Conservation (phyloP, 2,329 filamentous ascomycete genomes). For the Aspergillus oerlinghausenensis region DNA sequence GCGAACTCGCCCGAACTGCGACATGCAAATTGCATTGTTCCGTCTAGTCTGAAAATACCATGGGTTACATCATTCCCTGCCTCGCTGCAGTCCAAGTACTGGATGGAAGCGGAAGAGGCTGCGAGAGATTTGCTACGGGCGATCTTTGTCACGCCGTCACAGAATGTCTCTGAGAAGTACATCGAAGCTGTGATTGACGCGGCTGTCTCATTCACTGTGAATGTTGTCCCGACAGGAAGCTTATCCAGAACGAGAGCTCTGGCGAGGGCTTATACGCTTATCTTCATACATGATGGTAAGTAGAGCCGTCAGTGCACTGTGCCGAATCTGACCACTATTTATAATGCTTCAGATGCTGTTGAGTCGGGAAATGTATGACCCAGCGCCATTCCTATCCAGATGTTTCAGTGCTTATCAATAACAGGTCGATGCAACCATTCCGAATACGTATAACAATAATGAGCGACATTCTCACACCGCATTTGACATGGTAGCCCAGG, state of each 20-base stretch:
- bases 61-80: slow-evolving; percentile 10
- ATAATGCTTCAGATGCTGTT: slow-evolving; percentile 6
- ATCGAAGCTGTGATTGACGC: slow-evolving; percentile 4
- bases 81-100: slow-evolving; percentile 12
- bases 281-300: slow-evolving; percentile 14
- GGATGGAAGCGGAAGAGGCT: slow-evolving; percentile 6
- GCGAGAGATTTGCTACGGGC: neutral
- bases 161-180: neutral
- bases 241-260: slow-evolving; percentile 2
- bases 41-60: slow-evolving; percentile 3
- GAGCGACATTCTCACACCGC: neutral
- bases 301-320: neutral
- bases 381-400: neutral
- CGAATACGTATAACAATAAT: neutral
- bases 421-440: neutral
- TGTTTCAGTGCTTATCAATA: neutral
- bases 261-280: slow-evolving; percentile 6
- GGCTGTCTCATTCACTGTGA: slow-evolving; percentile 6
- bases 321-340: neutral
- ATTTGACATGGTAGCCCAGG: slow-evolving; percentile 1
- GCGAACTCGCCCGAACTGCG: neutral
- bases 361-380: slow-evolving; percentile 4
- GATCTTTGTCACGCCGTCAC: neutral
- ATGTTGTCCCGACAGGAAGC: slow-evolving; percentile 4
- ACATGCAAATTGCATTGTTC: slow-evolving; percentile 5